Evolutionary conservation across 371 early-diverging fungal species (phyloP), one percentile per base, ranked within the genome.

Genomic region (Umbelopsis sp.): DNA sequence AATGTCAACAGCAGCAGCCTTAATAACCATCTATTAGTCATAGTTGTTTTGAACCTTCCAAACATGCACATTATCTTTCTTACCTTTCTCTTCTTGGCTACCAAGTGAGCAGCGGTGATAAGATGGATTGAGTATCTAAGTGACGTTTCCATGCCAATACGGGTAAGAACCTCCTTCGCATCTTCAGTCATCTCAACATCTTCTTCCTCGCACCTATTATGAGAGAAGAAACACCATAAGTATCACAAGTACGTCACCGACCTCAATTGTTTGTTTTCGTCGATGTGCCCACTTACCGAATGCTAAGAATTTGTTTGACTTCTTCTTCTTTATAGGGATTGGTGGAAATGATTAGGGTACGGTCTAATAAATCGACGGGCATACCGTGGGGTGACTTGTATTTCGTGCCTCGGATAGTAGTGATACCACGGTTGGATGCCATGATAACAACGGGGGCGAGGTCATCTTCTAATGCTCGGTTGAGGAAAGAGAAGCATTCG

Each of bases 401-500:
- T 65, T 88, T 88, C 4, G 97, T 96, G 29, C 99, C 98, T n/a
- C 98, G 90, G 74, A 98, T 98, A 53, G 85, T 86, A 6, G 96
- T 92, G 71, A 96, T 90, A 64, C 99, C 99, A 50, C 98, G 89
- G 86, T 98, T 98, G 14, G 98, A 97, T 12, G 98, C 98, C 94
- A 99, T 96, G 71, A 99, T 95, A 50, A 99, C 96, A 12, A 99
- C 91, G 8, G 99, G 99, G 12, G 97, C 95, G 89, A 96, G 85
- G 45, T 90, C 90, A 75, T 95, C 94, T 80, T 99, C 99, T 18
- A 98, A 85, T 3, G 98, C 97, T 44, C 98, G 91, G 83, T 99
- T 99, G 62, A 99, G 80, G 89, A 95, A 99, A 9, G 98, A 96
- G 79, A 99, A 99, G 80, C 99, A 98, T 80, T 99, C 99, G 70